phyloP scores from a whole-genome alignment of 225 moss, liverwort and hornwort genomes.

The Sphagnum contortum region DNA sequence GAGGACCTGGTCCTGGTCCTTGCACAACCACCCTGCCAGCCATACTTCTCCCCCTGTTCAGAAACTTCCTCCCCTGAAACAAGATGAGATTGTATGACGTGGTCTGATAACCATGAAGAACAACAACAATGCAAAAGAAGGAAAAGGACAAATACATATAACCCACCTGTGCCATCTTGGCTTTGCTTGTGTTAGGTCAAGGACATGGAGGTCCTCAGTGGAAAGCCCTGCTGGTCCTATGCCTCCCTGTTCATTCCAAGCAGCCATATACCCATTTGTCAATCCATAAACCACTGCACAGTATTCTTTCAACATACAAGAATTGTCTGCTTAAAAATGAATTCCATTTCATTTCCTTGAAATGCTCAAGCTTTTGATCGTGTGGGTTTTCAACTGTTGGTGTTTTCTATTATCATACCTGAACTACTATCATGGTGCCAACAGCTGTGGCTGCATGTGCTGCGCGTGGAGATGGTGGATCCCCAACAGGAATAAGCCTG shows the following conservation, averaged over 20 bases:
- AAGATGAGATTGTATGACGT: no score
- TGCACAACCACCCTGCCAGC: conserved; percentile 63
- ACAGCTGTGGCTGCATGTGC: conserved; percentile 65
- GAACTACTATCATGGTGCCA: conserved; percentile 68
- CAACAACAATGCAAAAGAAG: no score
- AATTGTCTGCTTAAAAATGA: no score
- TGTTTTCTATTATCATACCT: conserved; percentile 19
- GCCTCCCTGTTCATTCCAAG: conserved; percentile 36
- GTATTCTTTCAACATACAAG: no score
- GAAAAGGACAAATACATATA: neutral
- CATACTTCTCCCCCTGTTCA: conserved; percentile 10
- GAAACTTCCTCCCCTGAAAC: neutral
- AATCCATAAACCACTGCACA: no score
- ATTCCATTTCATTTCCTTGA: neutral
- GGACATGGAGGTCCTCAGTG: conserved; percentile 55
- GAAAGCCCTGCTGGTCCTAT: conserved; percentile 64
- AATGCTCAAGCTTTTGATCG: conserved; percentile 3
- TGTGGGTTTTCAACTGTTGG: no score
- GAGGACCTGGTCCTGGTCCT: conserved; percentile 60
- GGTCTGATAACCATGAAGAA: neutral
- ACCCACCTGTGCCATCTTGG: conserved; percentile 64
- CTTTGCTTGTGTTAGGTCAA: conserved; percentile 59
- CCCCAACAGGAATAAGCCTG: conserved; percentile 60
- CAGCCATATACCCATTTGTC: no score
- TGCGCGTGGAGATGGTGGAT: conserved; percentile 66